These are phyloP conservation scores for Botrytis tulipae DNA, from an alignment of 2,329 filamentous ascomycete species.

Conservation along the genomic window DNA sequence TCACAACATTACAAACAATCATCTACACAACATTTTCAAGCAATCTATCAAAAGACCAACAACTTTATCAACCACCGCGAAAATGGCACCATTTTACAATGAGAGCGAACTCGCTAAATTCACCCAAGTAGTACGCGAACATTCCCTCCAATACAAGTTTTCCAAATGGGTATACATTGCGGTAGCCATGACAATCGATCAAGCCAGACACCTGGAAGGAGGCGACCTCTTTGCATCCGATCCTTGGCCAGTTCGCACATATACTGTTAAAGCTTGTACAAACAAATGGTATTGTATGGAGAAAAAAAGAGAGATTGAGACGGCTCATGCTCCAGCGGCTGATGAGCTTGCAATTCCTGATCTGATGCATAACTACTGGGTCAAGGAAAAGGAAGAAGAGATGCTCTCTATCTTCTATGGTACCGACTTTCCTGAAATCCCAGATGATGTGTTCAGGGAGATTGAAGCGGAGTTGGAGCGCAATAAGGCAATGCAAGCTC, in stretches of 20 bases:
- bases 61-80: background rate
- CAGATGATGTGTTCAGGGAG: background rate
- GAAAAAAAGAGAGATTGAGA: background rate
- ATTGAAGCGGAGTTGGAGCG: background rate
- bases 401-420: background rate
- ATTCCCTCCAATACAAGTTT: accelerated
- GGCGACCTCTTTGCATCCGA: background rate
- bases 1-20: background rate
- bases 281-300: background rate
- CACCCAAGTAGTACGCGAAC: background rate
- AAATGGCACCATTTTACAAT: background rate
- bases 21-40: background rate
- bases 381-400: background rate
- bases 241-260: background rate
- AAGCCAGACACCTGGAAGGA: background rate
- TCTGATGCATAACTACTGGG: background rate
- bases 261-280: background rate
- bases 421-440: background rate
- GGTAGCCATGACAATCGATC: background rate
- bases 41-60: background rate
- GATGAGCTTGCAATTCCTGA: background rate
- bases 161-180: background rate
- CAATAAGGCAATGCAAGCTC: background rate
- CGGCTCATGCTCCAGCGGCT: background rate
- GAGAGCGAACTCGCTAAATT: background rate